Percentiles rank a stretch among this genome's conserved stretches.
These are phyloP conservation scores for Lolium rigidum DNA, from an alignment of 176 grass and related monocot genomes.

Conservation along the genomic window DNA sequence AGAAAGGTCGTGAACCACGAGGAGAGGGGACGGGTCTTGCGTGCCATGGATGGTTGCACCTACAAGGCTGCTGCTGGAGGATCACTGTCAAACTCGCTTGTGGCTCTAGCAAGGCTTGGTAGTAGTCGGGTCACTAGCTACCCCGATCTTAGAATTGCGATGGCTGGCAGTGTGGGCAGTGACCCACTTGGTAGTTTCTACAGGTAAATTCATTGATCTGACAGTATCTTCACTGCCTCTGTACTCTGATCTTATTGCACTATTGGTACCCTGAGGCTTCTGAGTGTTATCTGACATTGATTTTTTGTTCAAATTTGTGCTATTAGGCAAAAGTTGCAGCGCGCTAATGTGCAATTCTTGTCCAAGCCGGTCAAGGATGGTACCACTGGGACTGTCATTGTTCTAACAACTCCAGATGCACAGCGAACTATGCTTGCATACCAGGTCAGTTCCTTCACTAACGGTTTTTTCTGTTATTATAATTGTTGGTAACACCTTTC, in stretches of 20 bases:
- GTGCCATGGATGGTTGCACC: constrained; percentile 93
- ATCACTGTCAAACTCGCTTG: constrained; percentile 88
- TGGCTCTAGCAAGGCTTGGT: constrained; percentile 81
- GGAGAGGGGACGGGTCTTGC: constrained; percentile 77
- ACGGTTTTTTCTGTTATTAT: background rate
- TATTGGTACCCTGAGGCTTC: constrained; percentile 6
- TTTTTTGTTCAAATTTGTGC: background rate
- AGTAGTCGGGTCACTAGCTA: constrained; percentile 44
- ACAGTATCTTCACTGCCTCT: background rate
- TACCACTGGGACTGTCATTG: constrained; percentile 95
- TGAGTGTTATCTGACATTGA: constrained; percentile 34
- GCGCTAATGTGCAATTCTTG: constrained; percentile 92
- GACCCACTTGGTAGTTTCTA: constrained; percentile 92
- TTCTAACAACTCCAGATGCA: constrained; percentile 94
- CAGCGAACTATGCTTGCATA: constrained; percentile 97
- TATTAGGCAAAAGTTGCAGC: constrained; percentile 66
- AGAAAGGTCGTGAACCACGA: constrained; percentile 93
- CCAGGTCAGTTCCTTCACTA: constrained; percentile 60
- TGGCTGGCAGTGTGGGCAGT: constrained; percentile 85
- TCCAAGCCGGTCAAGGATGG: constrained; percentile 83
- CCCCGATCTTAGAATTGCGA: constrained; percentile 75
- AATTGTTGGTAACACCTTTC: background rate
- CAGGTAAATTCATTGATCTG: constrained; percentile 57
- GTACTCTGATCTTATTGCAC: constrained; percentile 14
- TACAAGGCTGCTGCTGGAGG: constrained; percentile 95